A percentile compares a stretch with the other conserved stretches of the same genome.
These are phyloP conservation scores for Hanseniaspora thailandica DNA, from an alignment of 805 yeast genomes.

Conservation along the genomic window DNA sequence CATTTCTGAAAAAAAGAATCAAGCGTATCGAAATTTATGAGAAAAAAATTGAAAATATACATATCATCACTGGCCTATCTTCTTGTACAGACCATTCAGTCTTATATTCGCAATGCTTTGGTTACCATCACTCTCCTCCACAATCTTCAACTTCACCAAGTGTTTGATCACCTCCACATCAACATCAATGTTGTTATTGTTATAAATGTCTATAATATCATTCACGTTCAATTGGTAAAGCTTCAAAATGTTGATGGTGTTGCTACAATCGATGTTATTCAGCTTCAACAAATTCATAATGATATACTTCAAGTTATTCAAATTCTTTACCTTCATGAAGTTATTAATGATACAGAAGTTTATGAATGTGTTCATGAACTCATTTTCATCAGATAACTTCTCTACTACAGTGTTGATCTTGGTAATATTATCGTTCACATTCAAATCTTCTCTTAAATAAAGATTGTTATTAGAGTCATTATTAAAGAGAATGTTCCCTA, in stretches of 20 bases:
- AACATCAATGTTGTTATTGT: neutral
- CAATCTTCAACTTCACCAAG: slow-evolving; percentile 4
- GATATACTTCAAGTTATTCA: neutral
- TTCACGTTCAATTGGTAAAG: slow-evolving; percentile 3
- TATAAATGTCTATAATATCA: slow-evolving; percentile 7
- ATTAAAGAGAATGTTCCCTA: neutral
- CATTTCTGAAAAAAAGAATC: too few species aligned
- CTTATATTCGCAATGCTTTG: slow-evolving; percentile 5
- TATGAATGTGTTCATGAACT: neutral
- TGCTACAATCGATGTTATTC: neutral
- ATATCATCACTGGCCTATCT: neutral
- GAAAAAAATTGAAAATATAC: neutral
- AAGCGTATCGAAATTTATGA: neutral
- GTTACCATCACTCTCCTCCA: slow-evolving; percentile 6
- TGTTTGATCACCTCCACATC: neutral
- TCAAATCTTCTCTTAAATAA: slow-evolving; percentile 11
- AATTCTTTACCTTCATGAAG: neutral
- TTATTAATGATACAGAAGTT: neutral
- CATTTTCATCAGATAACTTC: neutral
- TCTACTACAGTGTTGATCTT: neutral
- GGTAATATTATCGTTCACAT: neutral
- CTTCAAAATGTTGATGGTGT: neutral
- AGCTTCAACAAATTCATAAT: neutral
- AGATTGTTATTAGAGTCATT: neutral
- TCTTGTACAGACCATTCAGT: slow-evolving; percentile 3